Base-by-base conservation (phyloP, 139 green algal species). In the Haematococcus sp. region DNA sequence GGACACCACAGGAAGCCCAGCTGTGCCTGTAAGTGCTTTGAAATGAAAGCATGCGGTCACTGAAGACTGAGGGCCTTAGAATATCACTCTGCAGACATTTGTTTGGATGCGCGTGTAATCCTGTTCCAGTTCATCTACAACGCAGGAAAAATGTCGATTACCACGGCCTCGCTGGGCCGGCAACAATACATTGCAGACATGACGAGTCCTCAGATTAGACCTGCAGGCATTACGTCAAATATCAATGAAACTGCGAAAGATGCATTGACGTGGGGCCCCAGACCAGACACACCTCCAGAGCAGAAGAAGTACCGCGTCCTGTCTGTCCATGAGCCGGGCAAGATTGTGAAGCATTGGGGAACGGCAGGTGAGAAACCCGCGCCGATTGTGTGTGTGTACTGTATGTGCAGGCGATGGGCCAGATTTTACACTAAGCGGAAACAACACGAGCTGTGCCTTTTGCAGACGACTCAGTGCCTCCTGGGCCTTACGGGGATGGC, bases 301-400 rank as follows among this genome's bases (percentile, higher is more conserved):
- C 76, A 87, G 2, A 88, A 85, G 49, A 89, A 88, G 63, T 92
- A 91, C 59, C 71, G 88, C 31, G 80, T 89, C 43, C 85, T 79
- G 70, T 79, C 78, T 3, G 34, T 90, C 27, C 89, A 94, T 72
- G 81, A 88, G 75, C 86, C 89, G 16, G 86, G 88, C 9, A 75
- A 81, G n/a, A 87, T 87, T 1, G 72, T 84, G 3, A 73, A 65
- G n/a, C 89, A 92, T 71, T 83, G 74, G 33, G 87, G 89, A 0
- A 30, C 67, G 33, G 84, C 81, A 2, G 25, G n/a, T 40, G 3
- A 65, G 11, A 33, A 22, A 65, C 58, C 11, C 58, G 16, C 25
- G 30, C 58, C 7, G 7, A 11, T 49, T 49, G 7, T 49, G 40
- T 49, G 40, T 49, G 40, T 49, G 40, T 49, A 49, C 40, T 49